These are phyloP conservation scores for Trametes elegans DNA, from an alignment of 768 basidiomycete genomes.

Conservation along the genomic window DNA sequence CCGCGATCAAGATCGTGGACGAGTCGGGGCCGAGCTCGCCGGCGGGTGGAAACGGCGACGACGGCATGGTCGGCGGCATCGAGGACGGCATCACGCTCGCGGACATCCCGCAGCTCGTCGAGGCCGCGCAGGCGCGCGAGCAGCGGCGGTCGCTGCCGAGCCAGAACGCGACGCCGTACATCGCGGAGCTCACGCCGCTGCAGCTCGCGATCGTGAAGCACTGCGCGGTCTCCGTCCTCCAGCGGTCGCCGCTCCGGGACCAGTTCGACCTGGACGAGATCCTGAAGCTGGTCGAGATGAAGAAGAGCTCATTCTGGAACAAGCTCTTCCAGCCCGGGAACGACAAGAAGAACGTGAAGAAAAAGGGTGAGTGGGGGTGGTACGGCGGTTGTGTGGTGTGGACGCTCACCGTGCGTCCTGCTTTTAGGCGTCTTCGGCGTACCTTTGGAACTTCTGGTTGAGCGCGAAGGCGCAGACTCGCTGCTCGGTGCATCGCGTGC, in stretches of 20 bases:
- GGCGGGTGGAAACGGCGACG: conserved; percentile 42
- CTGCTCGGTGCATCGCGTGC: conserved; percentile 84
- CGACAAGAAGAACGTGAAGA: conserved; percentile 89
- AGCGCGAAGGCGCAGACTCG: conserved; percentile 95
- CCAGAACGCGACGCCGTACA: conserved; percentile 74
- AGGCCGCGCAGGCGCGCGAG: conserved; percentile 87
- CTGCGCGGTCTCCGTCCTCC: conserved; percentile 78
- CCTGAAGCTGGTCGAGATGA: conserved; percentile 85
- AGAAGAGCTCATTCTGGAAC: conserved; percentile 96
- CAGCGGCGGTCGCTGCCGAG: conserved; percentile 82
- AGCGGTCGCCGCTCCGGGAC: conserved; percentile 74
- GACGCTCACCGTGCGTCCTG: conserved; percentile 3
- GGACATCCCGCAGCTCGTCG: conserved; percentile 91
- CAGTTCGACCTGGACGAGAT: conserved; percentile 91
- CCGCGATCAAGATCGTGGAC: conserved; percentile 86
- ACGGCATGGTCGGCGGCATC: conserved; percentile 53
- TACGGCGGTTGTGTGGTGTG: background rate
- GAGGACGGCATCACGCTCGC: conserved; percentile 91
- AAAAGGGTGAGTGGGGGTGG: conserved; percentile 58
- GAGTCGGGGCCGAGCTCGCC: conserved; percentile 75
- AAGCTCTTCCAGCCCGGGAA: conserved; percentile 83
- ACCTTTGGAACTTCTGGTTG: conserved; percentile 89
- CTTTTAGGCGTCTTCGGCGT: conserved; percentile 85
- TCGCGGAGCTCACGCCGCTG: conserved; percentile 80
- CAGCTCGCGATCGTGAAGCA: conserved; percentile 93